Evolutionary conservation across 331 rosid species (phyloP).

Genomic region (Ulmus americana): DNA sequence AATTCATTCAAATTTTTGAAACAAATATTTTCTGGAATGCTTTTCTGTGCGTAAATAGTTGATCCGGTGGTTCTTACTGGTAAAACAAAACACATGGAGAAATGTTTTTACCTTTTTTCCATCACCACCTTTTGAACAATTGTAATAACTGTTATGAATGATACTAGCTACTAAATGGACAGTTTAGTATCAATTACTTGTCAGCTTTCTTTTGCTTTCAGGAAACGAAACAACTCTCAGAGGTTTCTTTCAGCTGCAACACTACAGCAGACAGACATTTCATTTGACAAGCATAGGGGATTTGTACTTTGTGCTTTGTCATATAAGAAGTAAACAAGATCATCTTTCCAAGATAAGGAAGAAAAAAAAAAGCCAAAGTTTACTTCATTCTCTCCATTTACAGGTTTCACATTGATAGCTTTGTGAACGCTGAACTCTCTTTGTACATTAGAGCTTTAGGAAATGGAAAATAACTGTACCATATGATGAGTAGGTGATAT

Average conservation of each 20-base stretch:
- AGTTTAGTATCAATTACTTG: too few relatives aligned
- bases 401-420: constrained; percentile 8
- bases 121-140: too few relatives aligned
- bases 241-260: constrained; percentile 6
- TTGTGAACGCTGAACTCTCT: background rate
- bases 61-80: too few relatives aligned
- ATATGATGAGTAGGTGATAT: background rate
- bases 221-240: constrained; percentile 7
- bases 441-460: background rate
- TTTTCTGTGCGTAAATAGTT: background rate
- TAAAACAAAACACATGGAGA: too few relatives aligned
- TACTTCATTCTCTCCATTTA: constrained; percentile 10
- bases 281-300: constrained; percentile 12
- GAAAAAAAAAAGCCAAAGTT: background rate
- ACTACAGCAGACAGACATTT: constrained; percentile 9
- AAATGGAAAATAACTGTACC: background rate
- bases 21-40: constrained; percentile 9
- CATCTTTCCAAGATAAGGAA: too few relatives aligned
- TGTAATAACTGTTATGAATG: too few relatives aligned
- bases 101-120: too few relatives aligned
- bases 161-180: too few relatives aligned
- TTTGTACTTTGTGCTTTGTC: constrained; percentile 11
- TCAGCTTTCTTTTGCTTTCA: constrained; percentile 4
- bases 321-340: constrained; percentile 12
- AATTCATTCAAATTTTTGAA: background rate